phyloP scores from a whole-genome alignment of 2,329 filamentous ascomycete species.

The Pezicula radicicola region DNA sequence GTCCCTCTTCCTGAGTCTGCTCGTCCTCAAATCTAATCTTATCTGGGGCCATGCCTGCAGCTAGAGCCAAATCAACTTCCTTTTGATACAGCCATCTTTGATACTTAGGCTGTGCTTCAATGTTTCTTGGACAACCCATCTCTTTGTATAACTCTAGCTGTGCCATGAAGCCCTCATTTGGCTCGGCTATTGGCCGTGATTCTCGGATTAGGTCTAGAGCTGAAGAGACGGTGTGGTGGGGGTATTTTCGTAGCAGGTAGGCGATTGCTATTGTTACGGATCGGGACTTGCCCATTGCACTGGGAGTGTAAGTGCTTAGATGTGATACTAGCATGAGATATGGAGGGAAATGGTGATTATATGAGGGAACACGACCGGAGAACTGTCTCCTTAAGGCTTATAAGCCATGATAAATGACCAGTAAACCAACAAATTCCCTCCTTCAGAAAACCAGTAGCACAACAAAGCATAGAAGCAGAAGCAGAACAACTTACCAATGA shows the following conservation, averaged over 20 bases:
- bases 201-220: slow-evolving; percentile 70
- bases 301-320: slow-evolving; percentile 34
- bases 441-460: slow-evolving; percentile 1
- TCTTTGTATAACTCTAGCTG: slow-evolving; percentile 85
- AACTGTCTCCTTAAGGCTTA: too few relatives aligned
- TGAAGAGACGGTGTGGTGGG: slow-evolving; percentile 39
- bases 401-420: too few relatives aligned
- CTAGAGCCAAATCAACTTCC: slow-evolving; percentile 64
- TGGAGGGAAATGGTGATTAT: background rate
- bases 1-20: slow-evolving; percentile 36
- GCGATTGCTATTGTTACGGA: slow-evolving; percentile 83
- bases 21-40: slow-evolving; percentile 82
- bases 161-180: slow-evolving; percentile 87
- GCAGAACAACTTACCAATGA: slow-evolving; percentile 58
- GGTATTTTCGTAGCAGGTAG: slow-evolving; percentile 73
- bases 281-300: slow-evolving; percentile 94
- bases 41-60: slow-evolving; percentile 74
- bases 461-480: slow-evolving; percentile 11
- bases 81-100: slow-evolving; percentile 72
- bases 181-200: slow-evolving; percentile 75
- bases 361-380: too few relatives aligned
- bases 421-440: too few relatives aligned
- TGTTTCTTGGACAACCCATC: slow-evolving; percentile 74
- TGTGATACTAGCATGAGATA: background rate
- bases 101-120: slow-evolving; percentile 71